Evolutionary conservation across 257 asterid species (phyloP).

Genomic region (Solanum clarkiae): DNA sequence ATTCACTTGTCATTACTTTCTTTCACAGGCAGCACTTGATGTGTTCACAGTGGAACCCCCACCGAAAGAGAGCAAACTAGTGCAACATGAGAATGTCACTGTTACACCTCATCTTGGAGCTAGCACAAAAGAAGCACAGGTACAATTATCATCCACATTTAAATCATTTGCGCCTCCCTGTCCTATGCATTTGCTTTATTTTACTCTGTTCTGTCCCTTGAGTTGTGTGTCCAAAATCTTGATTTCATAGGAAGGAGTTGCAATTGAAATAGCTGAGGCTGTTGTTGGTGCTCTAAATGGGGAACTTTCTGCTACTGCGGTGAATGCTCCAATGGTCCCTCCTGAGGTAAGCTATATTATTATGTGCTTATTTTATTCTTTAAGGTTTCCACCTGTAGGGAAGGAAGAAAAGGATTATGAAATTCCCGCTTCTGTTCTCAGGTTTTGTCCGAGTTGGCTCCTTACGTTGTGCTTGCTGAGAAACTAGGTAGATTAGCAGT

Average conservation of each 20-base stretch:
- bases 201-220: neutral
- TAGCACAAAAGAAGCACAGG: slow-evolving; percentile 99
- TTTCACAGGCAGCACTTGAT: slow-evolving; percentile 85
- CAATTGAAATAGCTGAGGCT: slow-evolving; percentile 96
- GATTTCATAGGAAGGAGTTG: slow-evolving; percentile 82
- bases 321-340: slow-evolving; percentile 99
- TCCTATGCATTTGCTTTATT: neutral
- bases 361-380: neutral
- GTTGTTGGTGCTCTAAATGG: slow-evolving; percentile 93
- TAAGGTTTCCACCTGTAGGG: neutral
- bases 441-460: slow-evolving; percentile 87
- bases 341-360: slow-evolving; percentile 46
- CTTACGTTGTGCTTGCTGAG: slow-evolving; percentile 79
- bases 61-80: slow-evolving; percentile 57
- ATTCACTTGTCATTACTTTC: neutral
- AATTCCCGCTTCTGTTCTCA: slow-evolving; percentile 15
- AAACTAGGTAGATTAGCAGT: slow-evolving; percentile 86
- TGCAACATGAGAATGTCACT: slow-evolving; percentile 77
- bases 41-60: slow-evolving; percentile 94
- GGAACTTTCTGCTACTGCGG: slow-evolving; percentile 96
- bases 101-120: slow-evolving; percentile 99
- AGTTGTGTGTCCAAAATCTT: neutral
- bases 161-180: neutral
- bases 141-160: slow-evolving; percentile 1
- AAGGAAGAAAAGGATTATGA: neutral